phyloP scores from a whole-genome alignment of 192 early-diverging fungal genomes.

The Entomortierella lignicola region DNA sequence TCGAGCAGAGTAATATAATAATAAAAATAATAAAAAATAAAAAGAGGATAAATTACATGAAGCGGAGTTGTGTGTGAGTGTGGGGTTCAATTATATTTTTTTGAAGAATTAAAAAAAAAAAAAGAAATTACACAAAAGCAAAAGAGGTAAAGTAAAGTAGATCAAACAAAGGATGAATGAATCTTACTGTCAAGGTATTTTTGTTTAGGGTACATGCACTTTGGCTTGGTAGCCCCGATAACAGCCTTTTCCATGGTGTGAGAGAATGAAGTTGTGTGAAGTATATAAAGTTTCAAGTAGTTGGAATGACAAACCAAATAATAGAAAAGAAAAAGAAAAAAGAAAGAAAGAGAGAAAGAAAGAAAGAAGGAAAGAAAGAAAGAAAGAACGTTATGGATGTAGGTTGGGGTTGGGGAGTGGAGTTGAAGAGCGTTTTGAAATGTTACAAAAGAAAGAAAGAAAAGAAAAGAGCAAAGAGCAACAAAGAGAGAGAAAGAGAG shows the following conservation, averaged over 20 bases:
- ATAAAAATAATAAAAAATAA: too few species aligned
- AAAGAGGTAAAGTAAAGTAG: too few species aligned
- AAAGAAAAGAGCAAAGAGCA: neutral
- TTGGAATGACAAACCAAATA: too few species aligned
- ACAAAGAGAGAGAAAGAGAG: neutral
- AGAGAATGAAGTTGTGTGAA: too few species aligned
- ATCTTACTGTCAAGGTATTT: conserved; percentile 88
- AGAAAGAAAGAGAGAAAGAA: neutral
- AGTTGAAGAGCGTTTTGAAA: neutral
- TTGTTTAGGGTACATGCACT: conserved; percentile 94
- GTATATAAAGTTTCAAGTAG: too few species aligned
- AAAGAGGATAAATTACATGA: too few species aligned
- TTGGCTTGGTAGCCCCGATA: conserved; percentile 84
- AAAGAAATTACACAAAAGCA: neutral
- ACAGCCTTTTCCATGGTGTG: conserved; percentile 64
- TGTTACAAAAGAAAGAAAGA: too few species aligned
- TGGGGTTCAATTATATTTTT: too few species aligned
- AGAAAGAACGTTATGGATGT: neutral
- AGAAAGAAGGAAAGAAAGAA: neutral
- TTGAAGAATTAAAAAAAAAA: too few species aligned
- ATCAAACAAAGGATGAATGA: too few species aligned
- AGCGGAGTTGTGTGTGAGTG: too few species aligned
- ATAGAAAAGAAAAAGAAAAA: neutral
- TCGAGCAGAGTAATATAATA: too few species aligned
- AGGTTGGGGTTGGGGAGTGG: neutral